Conservation (phyloP, 192 early-diverging fungal genomes). For the Coemansia biformis region DNA sequence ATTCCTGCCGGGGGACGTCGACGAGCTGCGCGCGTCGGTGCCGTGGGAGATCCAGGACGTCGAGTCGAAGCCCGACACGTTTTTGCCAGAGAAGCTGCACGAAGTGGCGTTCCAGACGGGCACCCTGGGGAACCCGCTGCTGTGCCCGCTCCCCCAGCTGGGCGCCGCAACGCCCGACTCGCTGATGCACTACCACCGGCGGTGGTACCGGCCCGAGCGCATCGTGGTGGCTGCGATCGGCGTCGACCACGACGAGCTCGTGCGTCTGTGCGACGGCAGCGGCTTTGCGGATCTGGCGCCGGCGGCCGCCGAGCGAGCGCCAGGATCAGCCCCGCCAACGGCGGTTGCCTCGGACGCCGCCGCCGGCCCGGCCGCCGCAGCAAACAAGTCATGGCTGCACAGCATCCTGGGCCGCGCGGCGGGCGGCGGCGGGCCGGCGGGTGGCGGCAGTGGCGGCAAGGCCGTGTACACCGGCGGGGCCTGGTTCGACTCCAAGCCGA, state of each 20-base stretch:
- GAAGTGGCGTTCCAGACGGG: conserved; percentile 71
- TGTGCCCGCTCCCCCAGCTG: conserved; percentile 67
- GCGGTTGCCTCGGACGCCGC: neutral
- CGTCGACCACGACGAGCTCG: conserved; percentile 76
- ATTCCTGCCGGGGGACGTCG: conserved; percentile 72
- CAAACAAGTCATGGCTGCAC: conserved; percentile 20
- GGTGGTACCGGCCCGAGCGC: conserved; percentile 86
- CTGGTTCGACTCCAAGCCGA: conserved; percentile 63
- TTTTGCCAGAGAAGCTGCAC: conserved; percentile 84
- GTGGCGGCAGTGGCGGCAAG: conserved; percentile 39
- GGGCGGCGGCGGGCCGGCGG: conserved; percentile 3
- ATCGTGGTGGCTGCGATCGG: conserved; percentile 88
- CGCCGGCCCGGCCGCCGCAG: conserved; percentile 2
- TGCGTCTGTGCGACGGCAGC: conserved; percentile 57
- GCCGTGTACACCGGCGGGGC: conserved; percentile 78
- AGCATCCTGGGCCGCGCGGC: conserved; percentile 11
- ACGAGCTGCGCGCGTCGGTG: conserved; percentile 69
- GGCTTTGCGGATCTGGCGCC: conserved; percentile 66
- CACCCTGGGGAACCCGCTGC: conserved; percentile 74
- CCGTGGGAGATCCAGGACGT: conserved; percentile 87
- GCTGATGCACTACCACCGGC: conserved; percentile 66
- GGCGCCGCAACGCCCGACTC: conserved; percentile 60
- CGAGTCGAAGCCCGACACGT: conserved; percentile 76
- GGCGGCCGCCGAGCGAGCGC: conserved; percentile 24
- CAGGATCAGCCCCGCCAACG: neutral